Evolutionary conservation across 352 stramenopile genomes (phyloP).

Genomic region (Pythium monospermum): DNA sequence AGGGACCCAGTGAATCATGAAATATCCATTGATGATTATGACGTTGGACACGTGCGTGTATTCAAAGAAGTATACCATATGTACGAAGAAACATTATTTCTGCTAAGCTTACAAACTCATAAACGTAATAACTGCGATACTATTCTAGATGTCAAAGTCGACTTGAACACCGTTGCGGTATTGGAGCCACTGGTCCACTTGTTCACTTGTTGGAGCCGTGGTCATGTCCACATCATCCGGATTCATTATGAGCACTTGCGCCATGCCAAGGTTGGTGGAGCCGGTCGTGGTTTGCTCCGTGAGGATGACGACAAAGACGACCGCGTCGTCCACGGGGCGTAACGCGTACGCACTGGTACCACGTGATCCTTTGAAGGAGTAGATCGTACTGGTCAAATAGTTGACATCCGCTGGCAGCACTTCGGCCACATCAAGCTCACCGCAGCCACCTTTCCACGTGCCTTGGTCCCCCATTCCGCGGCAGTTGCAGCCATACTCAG

Average conservation of each 20-base stretch:
- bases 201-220: slow-evolving; percentile 12
- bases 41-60: no score
- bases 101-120: no score
- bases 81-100: no score
- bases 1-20: no score
- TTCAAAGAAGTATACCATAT: no score
- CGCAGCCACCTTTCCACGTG: slow-evolving; percentile 41
- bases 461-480: slow-evolving; percentile 29
- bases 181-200: slow-evolving; percentile 24
- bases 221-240: slow-evolving; percentile 23
- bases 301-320: slow-evolving; percentile 39
- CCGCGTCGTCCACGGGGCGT: slow-evolving; percentile 19
- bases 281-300: slow-evolving; percentile 12
- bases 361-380: slow-evolving; percentile 41
- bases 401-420: slow-evolving; percentile 23
- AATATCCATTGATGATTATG: no score
- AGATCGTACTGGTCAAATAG: slow-evolving; percentile 37
- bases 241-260: slow-evolving; percentile 28
- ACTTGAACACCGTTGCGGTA: slow-evolving; percentile 24
- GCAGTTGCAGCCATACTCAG: slow-evolving; percentile 51
- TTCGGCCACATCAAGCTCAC: slow-evolving; percentile 45
- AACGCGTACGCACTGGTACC: slow-evolving; percentile 22
- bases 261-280: slow-evolving; percentile 11
- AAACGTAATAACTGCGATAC: no score
- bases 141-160: slow-evolving; percentile 28